Evolutionary conservation across 1,284 basidiomycete species (phyloP).

Genomic region (Filobasidium uniguttulatum): DNA sequence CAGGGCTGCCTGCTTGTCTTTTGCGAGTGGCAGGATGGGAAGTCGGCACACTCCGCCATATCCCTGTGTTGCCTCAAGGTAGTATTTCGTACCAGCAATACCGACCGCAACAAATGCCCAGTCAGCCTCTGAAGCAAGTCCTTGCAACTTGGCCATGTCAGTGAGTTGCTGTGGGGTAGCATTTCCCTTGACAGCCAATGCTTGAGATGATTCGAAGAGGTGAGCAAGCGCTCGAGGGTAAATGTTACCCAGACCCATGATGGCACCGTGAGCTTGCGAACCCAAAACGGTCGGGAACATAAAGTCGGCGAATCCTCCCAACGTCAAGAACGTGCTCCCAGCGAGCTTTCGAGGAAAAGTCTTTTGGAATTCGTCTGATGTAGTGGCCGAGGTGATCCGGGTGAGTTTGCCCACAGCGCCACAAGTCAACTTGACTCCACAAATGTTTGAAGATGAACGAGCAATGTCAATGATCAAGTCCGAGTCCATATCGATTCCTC

Average conservation of each 20-base stretch:
- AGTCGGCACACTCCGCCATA: constrained; percentile 61
- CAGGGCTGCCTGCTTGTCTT: constrained; percentile 45
- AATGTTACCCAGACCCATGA: constrained; percentile 65
- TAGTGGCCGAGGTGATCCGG: constrained; percentile 57
- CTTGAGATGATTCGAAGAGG: constrained; percentile 48
- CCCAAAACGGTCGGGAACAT: constrained; percentile 52
- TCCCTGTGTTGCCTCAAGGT: constrained; percentile 54
- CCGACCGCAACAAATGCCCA: constrained; percentile 62
- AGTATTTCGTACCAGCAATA: constrained; percentile 68
- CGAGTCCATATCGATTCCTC: constrained; percentile 73
- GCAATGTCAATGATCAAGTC: constrained; percentile 71
- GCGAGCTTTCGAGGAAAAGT: constrained; percentile 49
- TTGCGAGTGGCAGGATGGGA: constrained; percentile 53
- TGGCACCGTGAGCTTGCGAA: constrained; percentile 53
- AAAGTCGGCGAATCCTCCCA: constrained; percentile 67
- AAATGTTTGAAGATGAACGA: constrained; percentile 41
- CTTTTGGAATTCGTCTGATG: constrained; percentile 46
- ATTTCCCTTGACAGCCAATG: constrained; percentile 40
- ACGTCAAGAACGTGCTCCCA: constrained; percentile 48
- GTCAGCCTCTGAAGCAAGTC: constrained; percentile 63
- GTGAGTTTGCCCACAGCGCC: constrained; percentile 81
- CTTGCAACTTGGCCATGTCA: constrained; percentile 62
- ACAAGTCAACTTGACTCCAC: constrained; percentile 79
- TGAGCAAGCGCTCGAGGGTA: constrained; percentile 52
- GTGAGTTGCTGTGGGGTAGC: constrained; percentile 39